Percentiles rank a stretch among this genome's conserved stretches.
These are phyloP conservation scores for Skeletonema potamos DNA, from an alignment of 108 stramenopile genomes.

Conservation along the genomic window DNA sequence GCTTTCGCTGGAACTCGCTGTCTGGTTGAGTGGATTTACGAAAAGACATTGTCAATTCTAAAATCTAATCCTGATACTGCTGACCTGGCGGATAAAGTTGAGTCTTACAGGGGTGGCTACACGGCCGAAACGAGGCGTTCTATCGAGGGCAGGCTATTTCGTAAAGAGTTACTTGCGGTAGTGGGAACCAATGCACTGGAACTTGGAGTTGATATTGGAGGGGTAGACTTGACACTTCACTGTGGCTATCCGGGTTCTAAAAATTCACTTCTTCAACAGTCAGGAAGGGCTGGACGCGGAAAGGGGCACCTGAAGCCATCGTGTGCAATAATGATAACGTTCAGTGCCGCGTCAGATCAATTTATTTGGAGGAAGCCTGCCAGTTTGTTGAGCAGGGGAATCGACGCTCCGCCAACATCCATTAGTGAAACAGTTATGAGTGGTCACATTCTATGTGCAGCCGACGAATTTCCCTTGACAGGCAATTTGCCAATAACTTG, in stretches of 20 bases:
- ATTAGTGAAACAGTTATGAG: conserved; percentile 76
- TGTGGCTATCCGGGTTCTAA: conserved; percentile 84
- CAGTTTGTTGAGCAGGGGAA: conserved; percentile 61
- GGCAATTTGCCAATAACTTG: conserved; percentile 33
- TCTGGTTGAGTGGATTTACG: conserved; percentile 93
- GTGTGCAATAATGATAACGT: conserved; percentile 86
- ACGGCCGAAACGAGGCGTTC: conserved; percentile 72
- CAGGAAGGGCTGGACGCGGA: conserved; percentile 94
- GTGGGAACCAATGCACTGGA: conserved; percentile 93
- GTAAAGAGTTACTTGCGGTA: conserved; percentile 82
- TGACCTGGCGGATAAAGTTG: conserved; percentile 61
- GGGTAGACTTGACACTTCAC: conserved; percentile 91
- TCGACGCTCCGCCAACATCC: conserved; percentile 78
- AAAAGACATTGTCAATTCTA: conserved; percentile 53
- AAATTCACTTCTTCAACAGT: conserved; percentile 86
- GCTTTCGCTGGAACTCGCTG: conserved; percentile 93
- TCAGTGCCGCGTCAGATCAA: conserved; percentile 87
- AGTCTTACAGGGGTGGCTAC: conserved; percentile 96
- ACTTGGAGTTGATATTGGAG: conserved; percentile 96
- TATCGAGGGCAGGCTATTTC: conserved; percentile 93
- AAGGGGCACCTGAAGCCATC: conserved; percentile 51
- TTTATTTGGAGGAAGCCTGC: conserved; percentile 79
- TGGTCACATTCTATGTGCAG: conserved; percentile 91
- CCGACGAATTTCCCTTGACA: conserved; percentile 84
- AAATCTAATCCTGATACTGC: conserved; percentile 43